These are phyloP conservation scores for Chlorella ohadii DNA, from an alignment of 139 green algal species.

Conservation along the genomic window DNA sequence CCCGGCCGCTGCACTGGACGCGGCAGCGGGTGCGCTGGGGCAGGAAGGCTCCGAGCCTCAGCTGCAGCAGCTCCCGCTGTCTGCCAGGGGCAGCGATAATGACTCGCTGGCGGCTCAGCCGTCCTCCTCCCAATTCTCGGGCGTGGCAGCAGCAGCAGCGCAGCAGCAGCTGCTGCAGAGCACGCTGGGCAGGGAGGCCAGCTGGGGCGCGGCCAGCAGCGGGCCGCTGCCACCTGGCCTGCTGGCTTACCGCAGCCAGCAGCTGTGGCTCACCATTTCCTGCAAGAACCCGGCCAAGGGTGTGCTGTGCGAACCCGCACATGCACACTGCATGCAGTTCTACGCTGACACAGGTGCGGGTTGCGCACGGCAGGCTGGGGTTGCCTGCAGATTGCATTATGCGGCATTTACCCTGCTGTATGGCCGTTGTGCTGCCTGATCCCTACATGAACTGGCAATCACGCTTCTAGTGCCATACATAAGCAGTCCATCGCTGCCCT, in stretches of 20 bases:
- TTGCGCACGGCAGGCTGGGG: too few species aligned
- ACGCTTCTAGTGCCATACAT: too few species aligned
- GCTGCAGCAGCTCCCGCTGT: neutral
- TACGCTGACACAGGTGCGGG: slow-evolving; percentile 9
- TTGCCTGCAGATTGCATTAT: too few species aligned
- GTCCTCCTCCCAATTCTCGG: slow-evolving; percentile 29
- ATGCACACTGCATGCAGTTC: slow-evolving; percentile 34
- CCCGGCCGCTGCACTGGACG: slow-evolving; percentile 15
- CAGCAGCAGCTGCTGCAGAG: neutral
- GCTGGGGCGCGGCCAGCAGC: too few species aligned
- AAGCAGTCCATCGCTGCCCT: too few species aligned
- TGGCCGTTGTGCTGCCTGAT: too few species aligned
- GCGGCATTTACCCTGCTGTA: too few species aligned
- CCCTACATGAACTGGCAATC: too few species aligned
- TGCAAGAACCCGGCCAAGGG: slow-evolving; percentile 70
- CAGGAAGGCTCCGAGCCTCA: neutral
- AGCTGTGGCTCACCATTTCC: slow-evolving; percentile 62
- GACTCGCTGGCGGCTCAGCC: neutral
- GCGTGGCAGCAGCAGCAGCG: too few species aligned
- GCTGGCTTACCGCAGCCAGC: slow-evolving; percentile 42
- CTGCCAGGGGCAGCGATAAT: neutral
- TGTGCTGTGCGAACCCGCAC: slow-evolving; percentile 73
- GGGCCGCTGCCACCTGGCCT: neutral
- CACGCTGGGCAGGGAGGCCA: too few species aligned
- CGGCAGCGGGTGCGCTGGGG: neutral